Evolutionary conservation across 345 rosid species (phyloP).

Genomic region (Lenwebbia sp.): DNA sequence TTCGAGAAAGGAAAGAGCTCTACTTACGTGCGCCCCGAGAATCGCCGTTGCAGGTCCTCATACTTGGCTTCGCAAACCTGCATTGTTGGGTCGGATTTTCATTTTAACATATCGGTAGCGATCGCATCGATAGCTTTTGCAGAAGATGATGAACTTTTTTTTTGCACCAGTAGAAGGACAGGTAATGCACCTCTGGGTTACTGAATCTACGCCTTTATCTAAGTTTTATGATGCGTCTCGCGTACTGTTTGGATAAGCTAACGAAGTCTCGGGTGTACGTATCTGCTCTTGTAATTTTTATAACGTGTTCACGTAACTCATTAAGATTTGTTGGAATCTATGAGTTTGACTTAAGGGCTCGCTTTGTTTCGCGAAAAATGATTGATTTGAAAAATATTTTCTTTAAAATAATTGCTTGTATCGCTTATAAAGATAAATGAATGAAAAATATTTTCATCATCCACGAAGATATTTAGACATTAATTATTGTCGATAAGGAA

Average conservation of each 20-base stretch:
- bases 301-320: background rate
- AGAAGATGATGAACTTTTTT: background rate
- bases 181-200: background rate
- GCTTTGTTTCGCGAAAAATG: no score
- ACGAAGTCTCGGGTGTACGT: background rate
- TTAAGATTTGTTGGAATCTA: background rate
- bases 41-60: constrained; percentile 53
- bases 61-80: constrained; percentile 80
- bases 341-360: background rate
- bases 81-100: constrained; percentile 1
- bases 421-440: no score
- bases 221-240: no score
- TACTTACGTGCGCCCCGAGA: constrained; percentile 61
- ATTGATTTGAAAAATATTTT: no score
- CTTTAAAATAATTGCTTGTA: no score
- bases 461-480: no score
- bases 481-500: no score
- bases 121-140: background rate
- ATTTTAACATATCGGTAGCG: background rate
- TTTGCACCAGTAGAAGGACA: background rate
- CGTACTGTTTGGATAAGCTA: no score
- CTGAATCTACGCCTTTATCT: background rate
- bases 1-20: background rate
- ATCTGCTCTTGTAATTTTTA: background rate
- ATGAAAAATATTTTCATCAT: no score